A percentile compares a stretch with the other conserved stretches of the same genome.
Conservation (phyloP, 2,329 filamentous ascomycete genomes). For the Colletotrichum orchidophilum region DNA sequence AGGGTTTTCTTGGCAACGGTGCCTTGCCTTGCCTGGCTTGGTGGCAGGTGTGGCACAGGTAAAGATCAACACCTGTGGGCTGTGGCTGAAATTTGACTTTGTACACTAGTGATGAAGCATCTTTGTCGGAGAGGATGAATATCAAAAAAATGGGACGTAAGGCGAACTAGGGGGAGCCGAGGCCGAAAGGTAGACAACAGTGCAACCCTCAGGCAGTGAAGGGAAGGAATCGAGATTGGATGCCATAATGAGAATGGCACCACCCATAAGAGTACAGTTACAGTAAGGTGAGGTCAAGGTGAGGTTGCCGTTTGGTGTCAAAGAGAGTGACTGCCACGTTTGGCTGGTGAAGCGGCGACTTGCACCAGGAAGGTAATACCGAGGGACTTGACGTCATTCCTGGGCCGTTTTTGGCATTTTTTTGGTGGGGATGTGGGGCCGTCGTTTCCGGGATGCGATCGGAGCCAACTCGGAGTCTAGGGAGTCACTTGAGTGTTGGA, state of each 20-base stretch:
- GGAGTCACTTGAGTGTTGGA: too few species aligned
- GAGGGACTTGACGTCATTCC: conserved; percentile 24
- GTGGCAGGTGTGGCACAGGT: neutral
- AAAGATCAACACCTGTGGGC: neutral
- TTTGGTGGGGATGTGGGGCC: neutral
- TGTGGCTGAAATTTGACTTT: neutral
- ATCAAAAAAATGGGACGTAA: neutral
- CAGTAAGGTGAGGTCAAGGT: neutral
- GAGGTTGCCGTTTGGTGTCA: neutral
- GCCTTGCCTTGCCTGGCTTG: neutral
- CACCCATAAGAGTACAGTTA: neutral
- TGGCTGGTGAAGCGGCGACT: neutral
- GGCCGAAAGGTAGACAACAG: neutral
- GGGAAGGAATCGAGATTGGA: neutral
- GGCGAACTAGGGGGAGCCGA: neutral
- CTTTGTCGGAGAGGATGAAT: neutral
- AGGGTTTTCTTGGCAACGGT: conserved; percentile 8
- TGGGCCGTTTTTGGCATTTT: conserved; percentile 3
- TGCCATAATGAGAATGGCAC: neutral
- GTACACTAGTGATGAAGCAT: neutral
- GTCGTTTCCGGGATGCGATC: conserved; percentile 8
- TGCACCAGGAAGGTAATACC: neutral
- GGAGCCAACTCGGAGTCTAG: neutral
- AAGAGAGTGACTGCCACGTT: neutral
- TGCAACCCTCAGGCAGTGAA: neutral